Evolutionary conservation across 2,329 filamentous ascomycete genomes (phyloP).

Genomic region (Ceratocystiopsis brevicomis): DNA sequence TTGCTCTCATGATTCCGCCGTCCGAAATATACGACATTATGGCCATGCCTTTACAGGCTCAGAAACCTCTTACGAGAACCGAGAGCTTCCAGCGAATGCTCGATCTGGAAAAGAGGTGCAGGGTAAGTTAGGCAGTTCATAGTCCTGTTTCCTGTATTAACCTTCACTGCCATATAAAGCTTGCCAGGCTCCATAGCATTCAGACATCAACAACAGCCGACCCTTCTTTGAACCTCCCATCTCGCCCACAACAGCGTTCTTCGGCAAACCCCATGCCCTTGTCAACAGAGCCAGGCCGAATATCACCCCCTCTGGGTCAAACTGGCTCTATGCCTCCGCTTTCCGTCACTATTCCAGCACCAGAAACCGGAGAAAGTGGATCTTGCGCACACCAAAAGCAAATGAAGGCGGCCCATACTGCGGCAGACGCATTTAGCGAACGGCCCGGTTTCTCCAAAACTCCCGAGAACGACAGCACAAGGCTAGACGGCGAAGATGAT

Average conservation of each 20-base stretch:
- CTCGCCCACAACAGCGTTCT: too few species aligned
- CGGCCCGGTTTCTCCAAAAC: too few species aligned
- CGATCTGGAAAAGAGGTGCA: conserved; percentile 37
- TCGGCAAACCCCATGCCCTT: too few species aligned
- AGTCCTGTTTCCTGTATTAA: background rate
- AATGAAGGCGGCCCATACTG: too few species aligned
- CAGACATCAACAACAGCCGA: conserved; percentile 4
- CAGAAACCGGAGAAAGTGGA: conserved; percentile 8
- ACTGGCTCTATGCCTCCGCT: too few species aligned
- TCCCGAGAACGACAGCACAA: too few species aligned
- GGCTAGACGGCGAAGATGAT: conserved; percentile 9
- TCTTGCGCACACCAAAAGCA: too few species aligned
- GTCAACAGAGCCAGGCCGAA: too few species aligned
- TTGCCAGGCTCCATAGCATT: conserved; percentile 11
- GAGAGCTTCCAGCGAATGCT: conserved; percentile 40
- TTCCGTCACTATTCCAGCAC: conserved; percentile 4
- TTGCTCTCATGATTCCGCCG: too few species aligned
- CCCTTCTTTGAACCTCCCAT: too few species aligned
- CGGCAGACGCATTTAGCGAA: too few species aligned
- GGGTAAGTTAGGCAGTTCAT: conserved; percentile 22
- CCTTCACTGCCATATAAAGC: conserved; percentile 8
- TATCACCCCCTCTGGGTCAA: too few species aligned
- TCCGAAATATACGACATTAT: conserved; percentile 1
- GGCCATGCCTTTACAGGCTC: conserved; percentile 2
- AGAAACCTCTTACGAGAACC: conserved; percentile 13